Evolutionary conservation across 2,329 filamentous ascomycete genomes (phyloP), one percentile per base, ranked within the genome.

Genomic region (Pestalotiopsis sp.): DNA sequence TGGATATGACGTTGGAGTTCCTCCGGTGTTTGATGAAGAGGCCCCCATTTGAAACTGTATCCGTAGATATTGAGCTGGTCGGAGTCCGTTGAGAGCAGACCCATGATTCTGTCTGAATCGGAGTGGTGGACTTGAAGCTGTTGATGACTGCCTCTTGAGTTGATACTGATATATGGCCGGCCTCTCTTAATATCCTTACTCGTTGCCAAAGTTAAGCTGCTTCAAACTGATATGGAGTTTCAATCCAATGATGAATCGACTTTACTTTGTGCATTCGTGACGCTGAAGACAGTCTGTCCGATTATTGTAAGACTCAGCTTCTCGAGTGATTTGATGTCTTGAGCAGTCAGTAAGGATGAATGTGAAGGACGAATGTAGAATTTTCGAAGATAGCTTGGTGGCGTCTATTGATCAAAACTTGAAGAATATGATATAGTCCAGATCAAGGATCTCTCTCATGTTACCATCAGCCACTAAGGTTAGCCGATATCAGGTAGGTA

Each of bases 21-120:
- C 67, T 90, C 85, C 6, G 83, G 79, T 1, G 87, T 88, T 20
- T 88, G 80, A 77, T 95, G 93, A 3, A 89, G 79, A 5, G 85
- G 77, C 1, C 91, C 92, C 85, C 91, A 91, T 73, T 90, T 86
- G 76, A 95, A 94, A 6, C 84, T 86, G 75, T 93, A 87, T 23
- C 88, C 91, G 89, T 90, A 94, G 71, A 75, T 69, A 13, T 73
- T 67, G 7, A 68, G 61, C n/a, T 58, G 12, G 17, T 31, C 31
- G n/a, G 66, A 45, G 31, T 65, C 45, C 12, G 13, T 27, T 7
- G 45, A 41, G 45, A 68, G 64, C 23, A 68, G 31, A 20, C 62
- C 62, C 66, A 68, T 68, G 20, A 23, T 67, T 2, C 12, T 31
- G 63, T 17, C 3, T 9, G 5, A 2, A 14, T 20, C 1, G 7